Evolutionary conservation across 148 eudicot genomes (phyloP).

Genomic region (Vaccinium macrocarpon): DNA sequence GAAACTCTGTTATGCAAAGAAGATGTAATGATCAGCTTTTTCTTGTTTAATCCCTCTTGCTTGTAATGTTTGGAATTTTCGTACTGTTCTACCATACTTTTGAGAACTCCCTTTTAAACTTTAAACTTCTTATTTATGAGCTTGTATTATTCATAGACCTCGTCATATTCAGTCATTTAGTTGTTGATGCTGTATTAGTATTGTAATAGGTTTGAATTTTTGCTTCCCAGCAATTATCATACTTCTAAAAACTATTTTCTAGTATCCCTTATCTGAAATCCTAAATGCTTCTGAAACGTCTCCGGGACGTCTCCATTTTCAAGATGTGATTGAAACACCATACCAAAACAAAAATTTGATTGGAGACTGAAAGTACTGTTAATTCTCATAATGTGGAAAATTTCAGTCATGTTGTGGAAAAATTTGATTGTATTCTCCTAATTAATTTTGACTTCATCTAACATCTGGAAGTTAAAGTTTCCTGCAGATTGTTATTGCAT

Average conservation of each 20-base stretch:
- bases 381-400: not conserved
- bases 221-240: not conserved
- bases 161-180: not conserved
- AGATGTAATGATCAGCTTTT: constrained; percentile 45
- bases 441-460: constrained; percentile 4
- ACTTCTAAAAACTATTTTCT: not conserved
- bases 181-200: not conserved
- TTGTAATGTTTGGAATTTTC: not conserved
- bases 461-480: constrained; percentile 9
- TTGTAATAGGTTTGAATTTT: not conserved
- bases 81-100: not conserved
- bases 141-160: not conserved
- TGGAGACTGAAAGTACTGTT: not conserved
- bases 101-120: not conserved
- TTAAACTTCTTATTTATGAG: not conserved
- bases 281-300: not conserved
- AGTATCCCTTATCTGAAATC: not conserved
- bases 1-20: constrained; percentile 75
- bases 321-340: not conserved
- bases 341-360: not conserved
- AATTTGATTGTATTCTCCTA: not conserved
- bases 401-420: not conserved
- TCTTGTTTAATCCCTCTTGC: not conserved
- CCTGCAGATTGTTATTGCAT: constrained; percentile 77
- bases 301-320: not conserved